phyloP scores from a whole-genome alignment of 139 green algal species.

The Deuterostichococcus epilithicus region DNA sequence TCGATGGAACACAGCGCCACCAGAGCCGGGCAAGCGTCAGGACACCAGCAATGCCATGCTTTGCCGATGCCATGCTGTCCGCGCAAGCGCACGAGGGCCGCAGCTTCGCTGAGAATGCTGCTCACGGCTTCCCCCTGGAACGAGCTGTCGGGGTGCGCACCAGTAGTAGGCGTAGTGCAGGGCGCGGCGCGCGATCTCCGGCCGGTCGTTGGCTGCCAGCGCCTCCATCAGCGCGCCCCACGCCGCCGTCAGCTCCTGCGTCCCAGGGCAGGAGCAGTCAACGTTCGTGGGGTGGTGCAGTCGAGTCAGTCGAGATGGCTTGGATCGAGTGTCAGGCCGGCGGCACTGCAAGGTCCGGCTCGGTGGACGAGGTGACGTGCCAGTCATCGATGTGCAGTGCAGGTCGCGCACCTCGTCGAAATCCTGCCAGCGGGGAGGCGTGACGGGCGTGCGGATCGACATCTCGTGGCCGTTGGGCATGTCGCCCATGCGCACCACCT shows the following conservation, averaged over 20 bases:
- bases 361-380: no score
- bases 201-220: constrained; percentile 26
- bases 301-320: not conserved
- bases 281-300: no score
- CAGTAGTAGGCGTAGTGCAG: constrained; percentile 65
- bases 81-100: not conserved
- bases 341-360: no score
- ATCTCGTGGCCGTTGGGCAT: constrained; percentile 82
- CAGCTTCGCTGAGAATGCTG: constrained; percentile 23
- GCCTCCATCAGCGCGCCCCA: constrained; percentile 62
- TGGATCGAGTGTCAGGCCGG: no score
- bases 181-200: constrained; percentile 16
- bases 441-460: constrained; percentile 87
- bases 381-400: no score
- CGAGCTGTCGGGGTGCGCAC: constrained; percentile 1
- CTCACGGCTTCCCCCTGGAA: no score
- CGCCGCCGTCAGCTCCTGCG: constrained; percentile 58
- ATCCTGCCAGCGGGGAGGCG: constrained; percentile 74
- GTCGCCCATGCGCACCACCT: constrained; percentile 23
- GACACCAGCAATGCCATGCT: constrained; percentile 7
- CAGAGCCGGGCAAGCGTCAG: constrained; percentile 1
- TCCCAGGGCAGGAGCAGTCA: not conserved
- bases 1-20: not conserved
- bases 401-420: constrained; percentile 56
- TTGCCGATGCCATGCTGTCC: not conserved